Evolutionary conservation across 345 rosid species (phyloP).

Genomic region (Pugionium cornutum): DNA sequence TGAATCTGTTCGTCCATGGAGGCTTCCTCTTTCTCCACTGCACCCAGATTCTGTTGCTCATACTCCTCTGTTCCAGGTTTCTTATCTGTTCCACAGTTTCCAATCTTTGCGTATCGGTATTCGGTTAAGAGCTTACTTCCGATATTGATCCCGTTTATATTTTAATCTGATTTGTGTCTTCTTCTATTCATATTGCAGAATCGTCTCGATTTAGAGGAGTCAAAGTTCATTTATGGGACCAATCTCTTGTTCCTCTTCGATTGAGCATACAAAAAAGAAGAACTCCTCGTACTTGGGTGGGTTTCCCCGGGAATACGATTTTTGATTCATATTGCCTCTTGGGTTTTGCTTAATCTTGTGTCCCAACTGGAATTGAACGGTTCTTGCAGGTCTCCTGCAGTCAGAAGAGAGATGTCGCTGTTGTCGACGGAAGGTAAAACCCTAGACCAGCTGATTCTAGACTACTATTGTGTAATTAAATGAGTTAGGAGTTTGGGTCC

Average conservation of each 20-base stretch:
- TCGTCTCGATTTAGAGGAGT: slow-evolving; percentile 38
- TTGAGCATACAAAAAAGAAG: slow-evolving; percentile 47
- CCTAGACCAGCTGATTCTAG: not conserved
- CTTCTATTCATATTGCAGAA: slow-evolving; percentile 42
- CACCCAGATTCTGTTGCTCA: slow-evolving; percentile 30
- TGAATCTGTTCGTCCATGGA: slow-evolving; percentile 45
- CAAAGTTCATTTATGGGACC: slow-evolving; percentile 40
- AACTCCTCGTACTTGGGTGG: slow-evolving; percentile 20
- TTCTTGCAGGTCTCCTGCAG: slow-evolving; percentile 51
- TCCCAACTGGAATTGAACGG: not conserved
- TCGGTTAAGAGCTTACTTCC: not conserved
- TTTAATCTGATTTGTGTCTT: not conserved
- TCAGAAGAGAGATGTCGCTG: slow-evolving; percentile 55
- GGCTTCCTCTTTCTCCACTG: slow-evolving; percentile 41
- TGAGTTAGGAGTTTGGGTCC: not conserved
- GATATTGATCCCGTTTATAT: not conserved
- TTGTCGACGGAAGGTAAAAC: slow-evolving; percentile 62
- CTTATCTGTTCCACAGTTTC: slow-evolving; percentile 2
- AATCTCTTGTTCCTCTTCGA: slow-evolving; percentile 35
- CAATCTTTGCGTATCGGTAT: not conserved
- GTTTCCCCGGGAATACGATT: not conserved
- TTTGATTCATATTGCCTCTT: slow-evolving; percentile 5
- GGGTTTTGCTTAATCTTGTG: slow-evolving; percentile 12
- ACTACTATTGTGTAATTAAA: not conserved
- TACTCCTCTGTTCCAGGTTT: slow-evolving; percentile 50